Conservation (phyloP, 192 early-diverging fungal genomes). For the Mortierella antarctica region DNA sequence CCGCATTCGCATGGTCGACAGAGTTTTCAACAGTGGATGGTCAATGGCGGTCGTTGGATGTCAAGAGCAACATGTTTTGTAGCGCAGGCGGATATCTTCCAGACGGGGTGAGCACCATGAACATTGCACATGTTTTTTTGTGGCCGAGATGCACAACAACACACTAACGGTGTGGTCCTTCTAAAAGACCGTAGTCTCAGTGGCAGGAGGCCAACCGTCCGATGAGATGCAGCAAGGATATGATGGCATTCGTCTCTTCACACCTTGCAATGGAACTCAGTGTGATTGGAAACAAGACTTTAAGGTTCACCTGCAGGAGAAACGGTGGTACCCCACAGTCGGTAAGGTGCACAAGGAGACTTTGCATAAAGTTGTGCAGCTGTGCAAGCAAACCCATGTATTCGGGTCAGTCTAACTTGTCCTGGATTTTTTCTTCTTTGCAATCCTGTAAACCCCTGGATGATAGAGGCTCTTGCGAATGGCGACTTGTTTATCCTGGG, state of each 20-base stretch:
- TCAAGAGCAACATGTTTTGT: conserved; percentile 51
- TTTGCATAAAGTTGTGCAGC: neutral
- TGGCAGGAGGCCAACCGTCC: conserved; percentile 41
- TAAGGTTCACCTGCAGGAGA: conserved; percentile 49
- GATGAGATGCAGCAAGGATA: conserved; percentile 32
- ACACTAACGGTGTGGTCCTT: neutral
- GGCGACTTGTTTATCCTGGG: conserved; percentile 68
- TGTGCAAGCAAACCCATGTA: too few species aligned
- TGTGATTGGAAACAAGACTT: conserved; percentile 60
- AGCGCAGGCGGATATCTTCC: conserved; percentile 51
- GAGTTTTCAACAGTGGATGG: conserved; percentile 41
- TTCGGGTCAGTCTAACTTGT: neutral
- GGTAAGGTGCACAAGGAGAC: conserved; percentile 13
- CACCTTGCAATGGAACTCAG: conserved; percentile 51
- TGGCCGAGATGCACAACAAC: neutral
- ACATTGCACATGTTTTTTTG: too few species aligned
- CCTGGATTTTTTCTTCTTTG: neutral
- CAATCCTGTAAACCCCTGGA: neutral
- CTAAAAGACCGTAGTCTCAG: conserved; percentile 25
- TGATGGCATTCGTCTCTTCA: conserved; percentile 57
- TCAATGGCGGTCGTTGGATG: conserved; percentile 28
- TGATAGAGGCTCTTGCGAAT: conserved; percentile 33
- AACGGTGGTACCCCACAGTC: conserved; percentile 65
- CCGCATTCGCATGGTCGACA: conserved; percentile 45
- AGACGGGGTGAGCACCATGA: conserved; percentile 26